Evolutionary conservation across 495 filamentous ascomycete genomes (phyloP), one percentile per base, ranked within the genome.

Genomic region (Durotheca rogersii): DNA sequence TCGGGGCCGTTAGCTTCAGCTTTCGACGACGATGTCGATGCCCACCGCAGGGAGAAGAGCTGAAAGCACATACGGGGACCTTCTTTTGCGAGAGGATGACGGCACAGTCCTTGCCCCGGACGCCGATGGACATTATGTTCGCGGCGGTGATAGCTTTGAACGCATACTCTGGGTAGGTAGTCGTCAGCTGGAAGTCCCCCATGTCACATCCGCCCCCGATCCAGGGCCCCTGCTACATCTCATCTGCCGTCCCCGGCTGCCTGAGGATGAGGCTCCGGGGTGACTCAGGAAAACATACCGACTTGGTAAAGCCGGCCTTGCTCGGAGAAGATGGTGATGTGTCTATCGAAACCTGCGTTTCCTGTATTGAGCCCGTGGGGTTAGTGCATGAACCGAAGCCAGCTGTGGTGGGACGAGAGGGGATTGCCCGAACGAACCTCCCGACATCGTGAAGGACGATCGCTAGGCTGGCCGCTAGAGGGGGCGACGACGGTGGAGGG

Each of bases 291-390:
- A 20, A 53, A 87, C 91, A 61, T 80, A 98, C 94, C 93, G 68
- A 98, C 93, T 95, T 98, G 93, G 72, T 96, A 98, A 70, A 98
- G 76, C 72, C 93, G 82, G 64, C 93, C 93, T 69, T 95, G 89
- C 70, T 98, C 93, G 31, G 94, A 97, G 80, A 98, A 98, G 82
- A 98, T 97, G 63, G 93, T 98, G 61, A 98, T 97, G 70, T 98
- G 93, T 78, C 93, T 81, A 72, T 98, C 93, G 76, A 91, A 96
- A 55, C 88, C 90, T 67, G 92, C 90, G 78, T 88, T 94, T 75
- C 89, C 91, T 96, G 65, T 53, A 34, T 37, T 18, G 38, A 44
- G 51, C 47, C 25, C 10, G 34, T 25, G 42, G 43, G 11, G 38
- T 59, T 41, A 56, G 56, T 31, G 21, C 30, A 30, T 40, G 11